A percentile compares a stretch with the other conserved stretches of the same genome.
These are phyloP conservation scores for Oryza coarctata DNA, from an alignment of 176 grass and related monocot species.

Conservation along the genomic window DNA sequence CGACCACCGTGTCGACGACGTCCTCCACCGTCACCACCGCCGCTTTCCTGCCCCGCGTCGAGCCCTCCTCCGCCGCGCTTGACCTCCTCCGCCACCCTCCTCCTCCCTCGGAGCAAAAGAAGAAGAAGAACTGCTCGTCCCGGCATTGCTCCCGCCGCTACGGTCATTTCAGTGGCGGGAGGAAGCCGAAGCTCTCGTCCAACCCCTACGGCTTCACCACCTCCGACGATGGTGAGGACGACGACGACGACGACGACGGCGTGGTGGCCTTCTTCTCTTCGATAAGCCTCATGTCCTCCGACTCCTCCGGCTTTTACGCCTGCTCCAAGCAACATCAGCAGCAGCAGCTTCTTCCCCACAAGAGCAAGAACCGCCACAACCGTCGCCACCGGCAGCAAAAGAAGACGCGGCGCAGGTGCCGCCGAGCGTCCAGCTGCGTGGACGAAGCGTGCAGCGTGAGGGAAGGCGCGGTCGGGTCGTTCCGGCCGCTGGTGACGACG, in stretches of 20 bases:
- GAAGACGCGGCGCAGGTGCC: not conserved
- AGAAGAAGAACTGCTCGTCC: not conserved
- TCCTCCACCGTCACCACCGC: constrained; percentile 7
- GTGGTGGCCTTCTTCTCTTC: constrained; percentile 68
- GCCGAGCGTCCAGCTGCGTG: constrained; percentile 36
- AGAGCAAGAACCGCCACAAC: not conserved
- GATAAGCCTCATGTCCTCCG: constrained; percentile 61
- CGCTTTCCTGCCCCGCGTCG: not conserved
- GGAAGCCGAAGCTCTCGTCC: constrained; percentile 24
- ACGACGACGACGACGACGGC: constrained; percentile 25
- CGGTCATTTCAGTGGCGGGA: not conserved
- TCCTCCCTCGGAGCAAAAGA: constrained; percentile 1
- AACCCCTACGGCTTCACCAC: constrained; percentile 72
- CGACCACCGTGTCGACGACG: not conserved
- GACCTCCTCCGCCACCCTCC: not conserved
- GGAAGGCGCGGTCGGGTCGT: constrained; percentile 25
- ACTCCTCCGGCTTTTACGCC: constrained; percentile 67
- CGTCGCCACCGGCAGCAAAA: not conserved
- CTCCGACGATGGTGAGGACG: constrained; percentile 26
- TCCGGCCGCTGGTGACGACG: constrained; percentile 41
- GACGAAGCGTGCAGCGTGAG: constrained; percentile 37
- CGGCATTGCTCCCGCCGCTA: not conserved
- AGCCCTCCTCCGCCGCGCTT: constrained; percentile 30
- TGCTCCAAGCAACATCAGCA: not conserved
- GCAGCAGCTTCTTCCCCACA: not conserved